A percentile compares a stretch with the other conserved stretches of the same genome.
These are phyloP conservation scores for Paraphaeosphaeria minitans DNA, from an alignment of 2,329 filamentous ascomycete species.

Conservation along the genomic window DNA sequence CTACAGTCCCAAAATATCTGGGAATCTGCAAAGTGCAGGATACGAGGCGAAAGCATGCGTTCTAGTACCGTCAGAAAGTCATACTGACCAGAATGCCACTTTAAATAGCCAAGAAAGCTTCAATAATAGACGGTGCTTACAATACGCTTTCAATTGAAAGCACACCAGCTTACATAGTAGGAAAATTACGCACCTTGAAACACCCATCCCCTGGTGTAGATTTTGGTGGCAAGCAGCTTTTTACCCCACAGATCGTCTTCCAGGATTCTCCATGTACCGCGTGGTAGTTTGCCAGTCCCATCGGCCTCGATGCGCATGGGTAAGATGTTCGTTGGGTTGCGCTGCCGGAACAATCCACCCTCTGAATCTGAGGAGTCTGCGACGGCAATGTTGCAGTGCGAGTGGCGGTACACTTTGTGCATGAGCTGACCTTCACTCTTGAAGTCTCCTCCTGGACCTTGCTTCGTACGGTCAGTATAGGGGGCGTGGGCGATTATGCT, in stretches of 20 bases:
- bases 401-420: constrained; percentile 33
- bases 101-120: neutral
- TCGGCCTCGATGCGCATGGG: constrained; percentile 6
- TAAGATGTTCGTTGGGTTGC: constrained; percentile 9
- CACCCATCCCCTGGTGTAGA: constrained; percentile 27
- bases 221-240: constrained; percentile 12
- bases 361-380: constrained; percentile 23
- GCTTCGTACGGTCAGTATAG: constrained; percentile 3
- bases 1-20: constrained; percentile 31
- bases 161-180: neutral
- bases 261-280: constrained; percentile 20
- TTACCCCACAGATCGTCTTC: constrained; percentile 19
- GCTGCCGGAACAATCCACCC: constrained; percentile 26
- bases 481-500: neutral
- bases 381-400: constrained; percentile 34
- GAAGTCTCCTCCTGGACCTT: constrained; percentile 22
- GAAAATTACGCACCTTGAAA: constrained; percentile 19
- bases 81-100: neutral
- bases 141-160: no score
- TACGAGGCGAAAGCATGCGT: constrained; percentile 24
- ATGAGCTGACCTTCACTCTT: constrained; percentile 23
- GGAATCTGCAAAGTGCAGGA: constrained; percentile 20
- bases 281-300: constrained; percentile 1
- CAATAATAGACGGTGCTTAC: neutral
- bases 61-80: constrained; percentile 11